These are phyloP conservation scores for Colletotrichum horii DNA, from an alignment of 2,329 filamentous ascomycete genomes.

Conservation along the genomic window DNA sequence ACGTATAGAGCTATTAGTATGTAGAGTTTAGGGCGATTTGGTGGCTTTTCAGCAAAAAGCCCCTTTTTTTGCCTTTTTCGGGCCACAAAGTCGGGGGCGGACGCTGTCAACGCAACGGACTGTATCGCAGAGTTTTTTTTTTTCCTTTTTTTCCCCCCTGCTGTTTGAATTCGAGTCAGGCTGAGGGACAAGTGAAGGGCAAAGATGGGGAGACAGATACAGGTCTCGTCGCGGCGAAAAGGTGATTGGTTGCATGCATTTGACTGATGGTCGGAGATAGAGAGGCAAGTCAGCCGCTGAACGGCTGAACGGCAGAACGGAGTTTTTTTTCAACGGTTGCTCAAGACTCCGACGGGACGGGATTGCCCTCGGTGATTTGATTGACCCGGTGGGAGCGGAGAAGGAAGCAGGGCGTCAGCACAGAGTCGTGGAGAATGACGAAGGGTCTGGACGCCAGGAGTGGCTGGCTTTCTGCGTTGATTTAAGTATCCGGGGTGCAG, in stretches of 20 bases:
- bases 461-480: not conserved
- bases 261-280: not conserved
- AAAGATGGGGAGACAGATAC: not conserved
- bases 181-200: not conserved
- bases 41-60: too few species aligned
- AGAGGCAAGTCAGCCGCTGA: not conserved
- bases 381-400: not conserved
- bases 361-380: not conserved
- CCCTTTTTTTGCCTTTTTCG: too few species aligned
- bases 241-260: not conserved
- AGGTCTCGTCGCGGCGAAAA: not conserved
- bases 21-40: too few species aligned
- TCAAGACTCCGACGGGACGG: not conserved
- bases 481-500: slow-evolving; percentile 1
- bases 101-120: too few species aligned
- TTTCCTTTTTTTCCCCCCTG: too few species aligned
- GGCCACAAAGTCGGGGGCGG: too few species aligned
- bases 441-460: not conserved
- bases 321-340: not conserved
- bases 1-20: too few species aligned
- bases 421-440: not conserved
- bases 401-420: not conserved
- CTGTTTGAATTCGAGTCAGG: not conserved
- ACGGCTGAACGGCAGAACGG: not conserved
- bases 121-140: too few species aligned